A percentile compares a stretch with the other conserved stretches of the same genome.
Conservation (phyloP, 2,329 filamentous ascomycete genomes). For the Colletotrichum horii region DNA sequence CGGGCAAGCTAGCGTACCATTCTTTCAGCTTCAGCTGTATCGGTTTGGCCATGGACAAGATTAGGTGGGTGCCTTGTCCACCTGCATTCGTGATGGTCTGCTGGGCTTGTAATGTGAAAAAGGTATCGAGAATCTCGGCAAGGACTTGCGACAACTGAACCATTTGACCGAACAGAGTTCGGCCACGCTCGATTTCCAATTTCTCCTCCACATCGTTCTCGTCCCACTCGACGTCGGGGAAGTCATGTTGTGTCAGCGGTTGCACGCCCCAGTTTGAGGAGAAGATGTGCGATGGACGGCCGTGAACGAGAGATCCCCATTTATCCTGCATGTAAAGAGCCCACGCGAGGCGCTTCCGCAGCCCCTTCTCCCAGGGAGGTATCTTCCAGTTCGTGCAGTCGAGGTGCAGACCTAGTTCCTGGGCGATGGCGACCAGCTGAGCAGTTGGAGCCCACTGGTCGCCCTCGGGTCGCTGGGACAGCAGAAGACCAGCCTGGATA, state of each 20-base stretch:
- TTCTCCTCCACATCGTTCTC: slow-evolving; percentile 66
- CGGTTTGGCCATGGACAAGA: slow-evolving; percentile 78
- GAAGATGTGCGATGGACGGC: slow-evolving; percentile 79
- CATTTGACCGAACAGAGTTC: slow-evolving; percentile 76
- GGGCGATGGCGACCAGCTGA: slow-evolving; percentile 83
- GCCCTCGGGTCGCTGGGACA: slow-evolving; percentile 77
- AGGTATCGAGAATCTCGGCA: slow-evolving; percentile 80
- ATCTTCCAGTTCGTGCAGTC: slow-evolving; percentile 90
- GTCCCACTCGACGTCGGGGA: slow-evolving; percentile 73
- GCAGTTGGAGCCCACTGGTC: slow-evolving; percentile 86
- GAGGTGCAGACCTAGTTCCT: slow-evolving; percentile 87
- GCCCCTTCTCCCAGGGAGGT: slow-evolving; percentile 82
- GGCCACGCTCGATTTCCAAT: slow-evolving; percentile 69
- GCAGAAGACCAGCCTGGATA: slow-evolving; percentile 76
- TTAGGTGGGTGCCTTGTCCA: slow-evolving; percentile 72
- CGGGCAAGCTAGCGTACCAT: slow-evolving; percentile 77
- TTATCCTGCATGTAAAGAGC: slow-evolving; percentile 93
- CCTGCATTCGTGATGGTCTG: slow-evolving; percentile 71
- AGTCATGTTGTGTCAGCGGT: slow-evolving; percentile 69
- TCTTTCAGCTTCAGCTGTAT: slow-evolving; percentile 84
- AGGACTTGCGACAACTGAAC: slow-evolving; percentile 77
- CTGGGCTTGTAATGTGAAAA: slow-evolving; percentile 81
- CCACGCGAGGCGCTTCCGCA: slow-evolving; percentile 88
- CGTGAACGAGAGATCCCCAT: slow-evolving; percentile 86
- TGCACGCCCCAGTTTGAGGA: slow-evolving; percentile 78